These are phyloP conservation scores for Penstemon eatonii DNA, from an alignment of 257 asterid genomes.

Conservation along the genomic window DNA sequence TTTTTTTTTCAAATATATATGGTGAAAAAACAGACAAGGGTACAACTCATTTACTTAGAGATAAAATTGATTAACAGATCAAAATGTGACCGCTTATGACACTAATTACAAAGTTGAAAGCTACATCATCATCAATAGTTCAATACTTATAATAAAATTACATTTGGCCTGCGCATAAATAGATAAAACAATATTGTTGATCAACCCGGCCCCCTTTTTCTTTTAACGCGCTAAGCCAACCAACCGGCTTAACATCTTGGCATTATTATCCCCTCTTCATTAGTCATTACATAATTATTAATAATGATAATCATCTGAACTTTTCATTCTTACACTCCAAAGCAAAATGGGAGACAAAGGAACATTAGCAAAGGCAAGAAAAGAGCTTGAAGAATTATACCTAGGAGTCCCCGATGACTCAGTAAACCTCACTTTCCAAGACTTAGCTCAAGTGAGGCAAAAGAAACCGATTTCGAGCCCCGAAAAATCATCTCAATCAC, in stretches of 20 bases:
- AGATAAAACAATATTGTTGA: background rate
- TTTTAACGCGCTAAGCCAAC: background rate
- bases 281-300: constrained; percentile 1
- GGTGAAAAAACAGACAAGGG: too few relatives aligned
- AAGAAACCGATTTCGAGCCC: constrained; percentile 25
- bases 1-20: too few relatives aligned
- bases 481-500: constrained; percentile 17
- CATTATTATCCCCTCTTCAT: background rate
- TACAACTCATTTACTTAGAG: too few relatives aligned
- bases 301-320: background rate
- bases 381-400: constrained; percentile 70
- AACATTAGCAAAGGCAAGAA: constrained; percentile 50
- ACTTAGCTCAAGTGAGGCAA: constrained; percentile 56
- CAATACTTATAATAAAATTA: too few relatives aligned
- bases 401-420: constrained; percentile 80
- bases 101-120: too few relatives aligned
- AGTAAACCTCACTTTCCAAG: constrained; percentile 79
- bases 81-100: too few relatives aligned
- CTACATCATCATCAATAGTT: too few relatives aligned
- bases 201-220: constrained; percentile 2
- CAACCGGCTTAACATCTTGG: constrained; percentile 19
- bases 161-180: too few relatives aligned
- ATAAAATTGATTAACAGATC: too few relatives aligned
- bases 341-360: constrained; percentile 48
- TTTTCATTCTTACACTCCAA: background rate